Base-by-base conservation (phyloP, 148 eudicot genomes). In the Rhododendron molle region DNA sequence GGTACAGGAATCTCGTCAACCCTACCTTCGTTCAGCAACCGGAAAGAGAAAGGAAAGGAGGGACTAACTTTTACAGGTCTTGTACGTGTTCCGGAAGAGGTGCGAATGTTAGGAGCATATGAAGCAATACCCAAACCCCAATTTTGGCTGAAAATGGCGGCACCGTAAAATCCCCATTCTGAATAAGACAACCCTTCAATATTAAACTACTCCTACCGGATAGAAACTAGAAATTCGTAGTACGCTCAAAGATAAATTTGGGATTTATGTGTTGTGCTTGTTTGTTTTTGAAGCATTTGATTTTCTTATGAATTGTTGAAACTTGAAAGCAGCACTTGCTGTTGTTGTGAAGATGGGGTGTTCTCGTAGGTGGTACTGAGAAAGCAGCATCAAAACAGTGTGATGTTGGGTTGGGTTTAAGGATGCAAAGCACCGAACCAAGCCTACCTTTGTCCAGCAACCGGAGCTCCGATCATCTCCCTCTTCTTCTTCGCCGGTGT, bases 371-470 rank as follows among this genome's bases (percentile, higher is more conserved):
- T 62, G 84, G 71, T 80, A 83, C 87, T 26, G 83, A 54, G 88
- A 87, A 28, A 71, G 80, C 80, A 72, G 36, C 62, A 20, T n/a
- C 65, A 49, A 26, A 30, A 34, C 21, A 72, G 50, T 86, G 88
- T 85, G 91, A 89, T 89, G 93, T 93, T 88, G 96, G 91, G 44
- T 88, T 92, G 86, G 93, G 89, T 79, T 89, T 92, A 87, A 92
- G 87, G 86, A 85, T 85, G 85, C 91, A 89, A 72, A 76, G 58
- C 34, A 86, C 83, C 16, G 85, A 83, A 71, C 83, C 40, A 38
- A 38, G 40, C 40, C 40, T 38, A 38, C 40, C 40, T 38, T 38
- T 5, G 40, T 38, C 40, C 5, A 38, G 40, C 40, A 38, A 38
- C 0, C 5, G 40, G 40, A 38, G 40, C 40, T 38, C 5, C 40